phyloP scores from a whole-genome alignment of 176 grass and related monocot species.

The Pontederia paniculata region DNA sequence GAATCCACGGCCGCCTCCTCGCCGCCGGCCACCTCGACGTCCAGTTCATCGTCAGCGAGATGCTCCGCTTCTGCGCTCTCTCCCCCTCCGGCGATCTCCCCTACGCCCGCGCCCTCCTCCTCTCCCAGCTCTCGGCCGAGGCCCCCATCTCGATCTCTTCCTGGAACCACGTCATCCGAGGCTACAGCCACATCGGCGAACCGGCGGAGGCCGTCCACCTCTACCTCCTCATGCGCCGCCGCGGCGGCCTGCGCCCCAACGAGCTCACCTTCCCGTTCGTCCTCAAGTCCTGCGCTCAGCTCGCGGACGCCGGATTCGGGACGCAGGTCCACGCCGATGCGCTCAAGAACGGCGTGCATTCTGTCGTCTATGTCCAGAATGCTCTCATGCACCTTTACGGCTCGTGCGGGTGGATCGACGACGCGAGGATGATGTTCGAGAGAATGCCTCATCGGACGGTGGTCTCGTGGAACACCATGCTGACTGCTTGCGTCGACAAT shows the following conservation, averaged over 20 bases:
- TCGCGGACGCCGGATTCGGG: conserved; percentile 19
- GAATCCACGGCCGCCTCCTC: conserved; percentile 11
- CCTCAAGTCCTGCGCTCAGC: conserved; percentile 40
- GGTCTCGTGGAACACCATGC: conserved; percentile 42
- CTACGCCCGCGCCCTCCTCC: conserved; percentile 30
- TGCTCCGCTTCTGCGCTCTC: conserved; percentile 30
- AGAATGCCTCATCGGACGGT: conserved; percentile 36
- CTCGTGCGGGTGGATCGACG: conserved; percentile 12
- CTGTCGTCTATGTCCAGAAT: conserved; percentile 40
- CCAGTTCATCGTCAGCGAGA: conserved; percentile 12
- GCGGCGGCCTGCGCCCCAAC: conserved; percentile 23
- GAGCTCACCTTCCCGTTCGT: conserved; percentile 47
- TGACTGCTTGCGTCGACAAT: conserved; percentile 27
- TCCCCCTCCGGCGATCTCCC: conserved; percentile 19
- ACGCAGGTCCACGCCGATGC: conserved; percentile 30
- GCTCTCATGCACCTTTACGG: conserved; percentile 29
- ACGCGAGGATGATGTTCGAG: conserved; percentile 33
- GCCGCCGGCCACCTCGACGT: conserved; percentile 12
- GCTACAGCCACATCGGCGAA: background rate
- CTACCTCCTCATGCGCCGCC: conserved; percentile 25
- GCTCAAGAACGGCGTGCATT: conserved; percentile 23
- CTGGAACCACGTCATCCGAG: conserved; percentile 21
- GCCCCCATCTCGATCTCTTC: conserved; percentile 1
- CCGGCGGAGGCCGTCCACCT: background rate
- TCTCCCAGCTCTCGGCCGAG: conserved; percentile 22